These are phyloP conservation scores for Diaporthe sp. DNA, from an alignment of 2,329 filamentous ascomycete genomes.

Conservation along the genomic window DNA sequence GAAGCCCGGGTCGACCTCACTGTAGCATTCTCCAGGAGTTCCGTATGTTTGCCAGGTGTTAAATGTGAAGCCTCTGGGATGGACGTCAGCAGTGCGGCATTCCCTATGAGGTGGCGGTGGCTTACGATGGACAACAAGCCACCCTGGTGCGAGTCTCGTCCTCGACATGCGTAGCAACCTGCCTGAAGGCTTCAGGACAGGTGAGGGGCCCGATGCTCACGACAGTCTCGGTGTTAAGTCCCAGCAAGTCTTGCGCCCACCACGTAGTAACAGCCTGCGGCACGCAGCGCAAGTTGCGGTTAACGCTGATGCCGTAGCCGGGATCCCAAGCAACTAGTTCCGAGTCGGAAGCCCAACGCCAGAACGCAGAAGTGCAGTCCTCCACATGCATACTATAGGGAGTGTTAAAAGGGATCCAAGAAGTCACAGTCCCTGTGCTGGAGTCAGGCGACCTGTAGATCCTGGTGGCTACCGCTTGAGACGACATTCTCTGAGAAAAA, in stretches of 20 bases:
- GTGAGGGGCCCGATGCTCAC: constrained; percentile 11
- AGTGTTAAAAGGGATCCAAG: not conserved
- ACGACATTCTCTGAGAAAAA: not conserved
- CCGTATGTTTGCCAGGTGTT: not conserved
- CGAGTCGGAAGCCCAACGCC: not conserved
- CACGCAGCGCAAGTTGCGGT: constrained; percentile 11
- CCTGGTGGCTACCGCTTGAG: not conserved
- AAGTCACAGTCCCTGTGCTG: constrained; percentile 10
- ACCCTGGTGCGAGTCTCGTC: not conserved
- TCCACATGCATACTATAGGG: not conserved
- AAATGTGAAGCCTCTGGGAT: not conserved
- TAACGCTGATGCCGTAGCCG: constrained; percentile 1
- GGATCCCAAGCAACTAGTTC: constrained; percentile 4
- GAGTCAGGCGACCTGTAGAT: constrained; percentile 8
- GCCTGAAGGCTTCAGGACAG: not conserved
- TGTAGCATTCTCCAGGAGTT: not conserved
- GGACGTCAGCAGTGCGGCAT: not conserved
- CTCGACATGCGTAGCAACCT: constrained; percentile 15
- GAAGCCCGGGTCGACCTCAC: not conserved
- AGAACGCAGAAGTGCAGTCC: constrained; percentile 4
- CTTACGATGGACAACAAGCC: constrained; percentile 27
- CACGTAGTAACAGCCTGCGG: constrained; percentile 13
- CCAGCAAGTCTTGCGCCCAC: not conserved
- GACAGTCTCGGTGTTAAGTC: constrained; percentile 6
- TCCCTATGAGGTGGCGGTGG: not conserved